A percentile compares a stretch with the other conserved stretches of the same genome.
Evolutionary conservation across 2,329 filamentous ascomycete genomes (phyloP).

Genomic region (Aspergillus sp.): DNA sequence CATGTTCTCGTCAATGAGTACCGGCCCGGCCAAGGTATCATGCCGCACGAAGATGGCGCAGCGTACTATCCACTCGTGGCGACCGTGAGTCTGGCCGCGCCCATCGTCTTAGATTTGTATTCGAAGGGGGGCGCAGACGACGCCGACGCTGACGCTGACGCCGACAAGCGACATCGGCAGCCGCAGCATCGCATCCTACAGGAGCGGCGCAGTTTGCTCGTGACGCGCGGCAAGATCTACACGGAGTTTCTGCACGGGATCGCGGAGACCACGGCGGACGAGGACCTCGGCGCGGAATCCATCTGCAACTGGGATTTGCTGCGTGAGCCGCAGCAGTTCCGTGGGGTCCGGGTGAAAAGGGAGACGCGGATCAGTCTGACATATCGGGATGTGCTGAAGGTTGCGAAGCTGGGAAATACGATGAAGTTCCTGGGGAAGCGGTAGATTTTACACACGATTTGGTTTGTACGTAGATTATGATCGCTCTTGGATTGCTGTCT

Average conservation of each 20-base stretch:
- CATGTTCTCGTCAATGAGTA: constrained; percentile 96
- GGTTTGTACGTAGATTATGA: not conserved
- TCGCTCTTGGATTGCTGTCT: not conserved
- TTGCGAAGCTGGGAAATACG: constrained; percentile 69
- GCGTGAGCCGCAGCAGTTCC: constrained; percentile 37
- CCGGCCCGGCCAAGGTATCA: constrained; percentile 82
- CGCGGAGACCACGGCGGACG: constrained; percentile 57
- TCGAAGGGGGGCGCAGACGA: constrained; percentile 39
- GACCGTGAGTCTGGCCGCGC: constrained; percentile 79
- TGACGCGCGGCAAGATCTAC: constrained; percentile 56
- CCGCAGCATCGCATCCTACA: constrained; percentile 66
- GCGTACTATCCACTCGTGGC: constrained; percentile 87
- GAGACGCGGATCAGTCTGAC: constrained; percentile 59
- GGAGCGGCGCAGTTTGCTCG: constrained; percentile 71
- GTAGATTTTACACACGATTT: constrained; percentile 11
- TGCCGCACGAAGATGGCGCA: constrained; percentile 90
- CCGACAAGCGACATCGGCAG: constrained; percentile 12
- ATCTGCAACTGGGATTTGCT: constrained; percentile 60
- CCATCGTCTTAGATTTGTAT: constrained; percentile 75
- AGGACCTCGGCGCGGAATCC: constrained; percentile 53
- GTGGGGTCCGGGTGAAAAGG: constrained; percentile 46
- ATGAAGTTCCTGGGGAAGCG: constrained; percentile 51
- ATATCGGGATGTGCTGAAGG: constrained; percentile 80
- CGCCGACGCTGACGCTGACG: too few species aligned
- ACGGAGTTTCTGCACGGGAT: constrained; percentile 60